phyloP scores from a whole-genome alignment of 371 early-diverging fungal genomes.

The Mycotypha africana region DNA sequence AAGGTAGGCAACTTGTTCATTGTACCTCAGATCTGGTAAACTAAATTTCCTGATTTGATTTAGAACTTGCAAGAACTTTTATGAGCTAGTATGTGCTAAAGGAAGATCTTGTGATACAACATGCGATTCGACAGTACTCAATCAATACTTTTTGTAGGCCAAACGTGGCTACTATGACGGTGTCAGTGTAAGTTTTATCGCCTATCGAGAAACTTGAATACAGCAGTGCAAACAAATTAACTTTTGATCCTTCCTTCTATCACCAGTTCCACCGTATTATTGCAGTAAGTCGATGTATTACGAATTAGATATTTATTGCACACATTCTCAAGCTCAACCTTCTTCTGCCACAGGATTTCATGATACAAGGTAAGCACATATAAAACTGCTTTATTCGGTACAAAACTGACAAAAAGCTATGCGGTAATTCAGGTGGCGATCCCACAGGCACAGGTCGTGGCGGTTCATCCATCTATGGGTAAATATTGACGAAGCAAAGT shows the following conservation, averaged over 20 bases:
- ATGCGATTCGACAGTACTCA: no score
- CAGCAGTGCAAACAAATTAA: no score
- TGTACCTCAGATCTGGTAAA: no score
- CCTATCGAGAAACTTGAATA: background rate
- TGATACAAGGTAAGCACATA: constrained; percentile 67
- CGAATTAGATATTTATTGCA: no score
- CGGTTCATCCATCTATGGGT: constrained; percentile 70
- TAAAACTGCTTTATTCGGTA: no score
- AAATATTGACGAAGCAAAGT: constrained; percentile 3
- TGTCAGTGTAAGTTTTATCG: constrained; percentile 47
- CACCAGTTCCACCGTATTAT: constrained; percentile 85
- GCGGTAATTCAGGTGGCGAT: constrained; percentile 34
- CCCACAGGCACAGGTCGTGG: constrained; percentile 58
- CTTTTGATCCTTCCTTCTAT: no score
- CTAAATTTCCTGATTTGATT: no score
- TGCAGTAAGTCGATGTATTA: no score
- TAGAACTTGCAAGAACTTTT: constrained; percentile 75
- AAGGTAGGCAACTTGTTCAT: constrained; percentile 18
- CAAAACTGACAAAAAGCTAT: no score
- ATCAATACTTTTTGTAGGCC: constrained; percentile 40
- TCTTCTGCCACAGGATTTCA: constrained; percentile 55
- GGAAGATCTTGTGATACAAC: no score
- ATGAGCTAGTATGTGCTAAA: constrained; percentile 61
- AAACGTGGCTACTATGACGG: constrained; percentile 64
- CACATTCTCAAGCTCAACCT: background rate